phyloP scores from a whole-genome alignment of 306 rosid genomes.

The Sicyos edulis region DNA sequence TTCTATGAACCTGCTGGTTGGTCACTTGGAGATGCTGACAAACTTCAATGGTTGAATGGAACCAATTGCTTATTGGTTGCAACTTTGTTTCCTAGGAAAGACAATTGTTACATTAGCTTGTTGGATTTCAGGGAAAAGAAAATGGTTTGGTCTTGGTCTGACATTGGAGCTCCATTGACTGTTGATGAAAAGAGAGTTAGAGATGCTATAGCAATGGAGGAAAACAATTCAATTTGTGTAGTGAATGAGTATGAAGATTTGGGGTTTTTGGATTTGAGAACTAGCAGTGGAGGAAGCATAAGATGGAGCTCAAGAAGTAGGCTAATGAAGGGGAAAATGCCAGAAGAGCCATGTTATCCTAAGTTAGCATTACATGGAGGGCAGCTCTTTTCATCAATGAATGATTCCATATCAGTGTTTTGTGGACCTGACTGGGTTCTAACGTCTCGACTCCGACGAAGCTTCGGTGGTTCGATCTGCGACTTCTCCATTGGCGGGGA shows the following conservation, averaged over 20 bases:
- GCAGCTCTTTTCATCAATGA: slow-evolving; percentile 89
- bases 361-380: slow-evolving; percentile 80
- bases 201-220: slow-evolving; percentile 91
- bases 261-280: slow-evolving; percentile 85
- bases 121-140: slow-evolving; percentile 79
- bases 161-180: slow-evolving; percentile 47
- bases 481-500: slow-evolving; percentile 97
- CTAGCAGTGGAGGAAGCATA: slow-evolving; percentile 45
- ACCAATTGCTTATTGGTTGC: slow-evolving; percentile 73
- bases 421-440: slow-evolving; percentile 89
- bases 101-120: slow-evolving; percentile 79
- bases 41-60: slow-evolving; percentile 73
- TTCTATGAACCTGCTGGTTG: slow-evolving; percentile 77
- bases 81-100: slow-evolving; percentile 83
- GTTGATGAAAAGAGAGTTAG: slow-evolving; percentile 75
- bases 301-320: slow-evolving; percentile 93
- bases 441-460: slow-evolving; percentile 72
- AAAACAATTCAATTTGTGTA: slow-evolving; percentile 61
- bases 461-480: slow-evolving; percentile 83
- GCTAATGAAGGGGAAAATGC: slow-evolving; percentile 77
- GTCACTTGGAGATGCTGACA: slow-evolving; percentile 97
- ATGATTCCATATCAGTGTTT: slow-evolving; percentile 80
- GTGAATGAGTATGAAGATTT: slow-evolving; percentile 89
- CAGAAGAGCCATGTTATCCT: slow-evolving; percentile 90
- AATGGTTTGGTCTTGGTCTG: slow-evolving; percentile 96